These are phyloP conservation scores for Phaeomoniella chlamydospora DNA, from an alignment of 2,329 filamentous ascomycete species.

Conservation along the genomic window DNA sequence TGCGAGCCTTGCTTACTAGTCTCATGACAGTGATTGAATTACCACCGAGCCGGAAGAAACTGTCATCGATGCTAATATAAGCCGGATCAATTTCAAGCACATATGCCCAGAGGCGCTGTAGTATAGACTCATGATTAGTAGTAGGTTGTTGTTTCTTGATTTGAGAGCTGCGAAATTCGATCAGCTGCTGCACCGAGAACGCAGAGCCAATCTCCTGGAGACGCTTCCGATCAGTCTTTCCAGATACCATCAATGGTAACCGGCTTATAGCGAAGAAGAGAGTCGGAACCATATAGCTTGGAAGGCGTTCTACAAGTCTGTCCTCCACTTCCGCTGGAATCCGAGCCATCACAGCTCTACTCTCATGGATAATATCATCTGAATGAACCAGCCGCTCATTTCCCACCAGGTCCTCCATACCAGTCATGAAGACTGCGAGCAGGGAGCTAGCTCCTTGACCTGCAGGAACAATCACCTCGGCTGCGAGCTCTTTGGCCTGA, in stretches of 20 bases:
- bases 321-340: not conserved
- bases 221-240: conserved; percentile 30
- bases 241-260: conserved; percentile 28
- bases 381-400: not conserved
- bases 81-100: not conserved
- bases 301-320: conserved; percentile 5
- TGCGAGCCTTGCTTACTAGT: conserved; percentile 23
- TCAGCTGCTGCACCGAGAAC: conserved; percentile 6
- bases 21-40: conserved; percentile 27
- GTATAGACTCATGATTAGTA: not conserved
- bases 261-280: conserved; percentile 27
- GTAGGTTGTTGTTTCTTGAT: no score
- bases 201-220: conserved; percentile 19
- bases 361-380: not conserved
- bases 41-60: conserved; percentile 26
- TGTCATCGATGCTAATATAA: conserved; percentile 20
- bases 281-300: conserved; percentile 23
- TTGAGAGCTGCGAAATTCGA: no score
- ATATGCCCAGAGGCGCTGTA: conserved; percentile 8
- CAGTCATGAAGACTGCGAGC: conserved; percentile 8
- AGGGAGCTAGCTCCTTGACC: not conserved
- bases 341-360: not conserved
- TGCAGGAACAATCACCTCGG: conserved; percentile 23
- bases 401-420: not conserved
- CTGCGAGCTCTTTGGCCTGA: conserved; percentile 21